Percentiles rank a stretch among this genome's conserved stretches.
Conservation (phyloP, 2,329 filamentous ascomycete species). For the Cercospora citrullina region DNA sequence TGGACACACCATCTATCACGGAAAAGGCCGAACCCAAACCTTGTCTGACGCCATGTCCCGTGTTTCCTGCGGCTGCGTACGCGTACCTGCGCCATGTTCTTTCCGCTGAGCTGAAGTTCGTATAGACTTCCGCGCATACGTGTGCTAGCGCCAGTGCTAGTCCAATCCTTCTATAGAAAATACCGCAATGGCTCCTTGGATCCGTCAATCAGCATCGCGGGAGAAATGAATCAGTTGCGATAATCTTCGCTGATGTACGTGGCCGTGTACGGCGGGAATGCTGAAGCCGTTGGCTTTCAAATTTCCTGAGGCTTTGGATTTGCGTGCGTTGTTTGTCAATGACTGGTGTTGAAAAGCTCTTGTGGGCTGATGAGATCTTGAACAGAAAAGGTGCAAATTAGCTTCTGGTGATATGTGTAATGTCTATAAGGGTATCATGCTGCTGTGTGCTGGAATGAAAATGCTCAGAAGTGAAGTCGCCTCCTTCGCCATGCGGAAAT, state of each 20-base stretch:
- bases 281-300: conserved; percentile 16
- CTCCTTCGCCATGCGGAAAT: conserved; percentile 11
- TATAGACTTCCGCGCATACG: neutral
- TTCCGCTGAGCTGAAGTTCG: neutral
- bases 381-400: conserved; percentile 10
- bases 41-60: neutral
- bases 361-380: conserved; percentile 11
- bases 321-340: neutral
- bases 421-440: conserved; percentile 3
- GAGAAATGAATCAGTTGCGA: conserved; percentile 19
- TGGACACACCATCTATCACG: neutral
- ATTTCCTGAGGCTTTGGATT: neutral
- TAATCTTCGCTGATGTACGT: conserved; percentile 17
- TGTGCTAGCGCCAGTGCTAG: neutral
- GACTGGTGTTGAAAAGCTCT: neutral
- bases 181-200: neutral
- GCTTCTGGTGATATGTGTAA: conserved; percentile 2
- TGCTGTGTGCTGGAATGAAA: conserved; percentile 1
- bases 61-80: neutral
- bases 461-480: neutral
- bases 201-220: conserved; percentile 11
- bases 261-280: conserved; percentile 13
- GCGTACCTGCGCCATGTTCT: neutral
- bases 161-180: neutral
- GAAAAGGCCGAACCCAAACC: neutral